Evolutionary conservation across 768 basidiomycete genomes (phyloP).

Genomic region (Tulasnella sp.): DNA sequence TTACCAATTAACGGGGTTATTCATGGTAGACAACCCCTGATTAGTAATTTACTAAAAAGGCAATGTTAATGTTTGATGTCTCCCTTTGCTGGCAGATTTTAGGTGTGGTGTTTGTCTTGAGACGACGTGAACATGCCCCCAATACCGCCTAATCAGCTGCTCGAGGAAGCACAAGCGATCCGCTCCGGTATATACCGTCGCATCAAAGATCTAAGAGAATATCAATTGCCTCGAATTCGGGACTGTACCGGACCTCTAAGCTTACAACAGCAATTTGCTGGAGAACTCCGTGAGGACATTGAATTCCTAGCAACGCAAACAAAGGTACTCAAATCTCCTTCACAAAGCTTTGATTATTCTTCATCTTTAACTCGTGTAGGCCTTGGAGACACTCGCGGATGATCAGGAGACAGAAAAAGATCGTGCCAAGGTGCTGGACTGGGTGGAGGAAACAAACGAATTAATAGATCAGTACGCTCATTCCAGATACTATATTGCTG

Average conservation of each 20-base stretch:
- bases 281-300: conserved; percentile 66
- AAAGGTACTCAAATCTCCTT: conserved; percentile 36
- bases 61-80: too few relatives aligned
- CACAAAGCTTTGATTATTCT: not conserved
- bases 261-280: conserved; percentile 57
- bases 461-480: conserved; percentile 38
- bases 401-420: conserved; percentile 48
- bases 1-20: too few relatives aligned
- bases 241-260: conserved; percentile 54
- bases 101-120: too few relatives aligned
- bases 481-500: conserved; percentile 3
- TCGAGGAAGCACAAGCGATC: conserved; percentile 38
- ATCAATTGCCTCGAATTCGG: conserved; percentile 63
- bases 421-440: conserved; percentile 36
- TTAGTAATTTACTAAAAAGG: too few relatives aligned
- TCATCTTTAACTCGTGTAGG: conserved; percentile 28
- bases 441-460: conserved; percentile 35
- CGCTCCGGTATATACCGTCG: conserved; percentile 43
- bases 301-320: conserved; percentile 47
- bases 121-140: conserved; percentile 42
- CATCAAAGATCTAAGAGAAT: conserved; percentile 47
- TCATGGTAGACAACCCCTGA: too few relatives aligned
- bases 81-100: too few relatives aligned
- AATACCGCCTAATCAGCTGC: conserved; percentile 32
- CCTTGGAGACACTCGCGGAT: conserved; percentile 54